Conservation (phyloP, 139 green algal species). For the Picochlorum sp. region DNA sequence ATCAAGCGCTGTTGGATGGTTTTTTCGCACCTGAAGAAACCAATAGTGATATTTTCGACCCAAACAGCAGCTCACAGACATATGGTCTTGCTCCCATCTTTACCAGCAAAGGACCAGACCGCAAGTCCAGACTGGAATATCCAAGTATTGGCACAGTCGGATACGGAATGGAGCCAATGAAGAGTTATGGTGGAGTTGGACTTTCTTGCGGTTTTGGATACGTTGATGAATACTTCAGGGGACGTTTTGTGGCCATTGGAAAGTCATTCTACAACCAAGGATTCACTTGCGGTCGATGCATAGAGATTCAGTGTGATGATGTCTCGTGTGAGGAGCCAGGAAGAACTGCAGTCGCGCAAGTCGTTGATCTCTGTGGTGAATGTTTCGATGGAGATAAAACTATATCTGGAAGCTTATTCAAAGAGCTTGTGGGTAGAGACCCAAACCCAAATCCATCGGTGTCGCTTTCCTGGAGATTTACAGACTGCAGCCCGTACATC, state of each 20-base stretch:
- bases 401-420: conserved; percentile 13
- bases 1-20: conserved; percentile 1
- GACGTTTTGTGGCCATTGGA: conserved; percentile 21
- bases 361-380: conserved; percentile 32
- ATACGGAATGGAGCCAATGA: conserved; percentile 12
- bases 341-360: conserved; percentile 10
- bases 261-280: conserved; percentile 11
- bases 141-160: conserved; percentile 6
- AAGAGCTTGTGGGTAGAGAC: conserved; percentile 13
- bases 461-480: conserved; percentile 14
- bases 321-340: conserved; percentile 3
- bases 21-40: neutral
- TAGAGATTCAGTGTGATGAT: conserved; percentile 28
- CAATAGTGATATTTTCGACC: neutral
- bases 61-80: neutral
- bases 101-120: neutral
- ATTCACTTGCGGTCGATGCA: conserved; percentile 23
- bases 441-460: conserved; percentile 9
- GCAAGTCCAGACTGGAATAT: conserved; percentile 11
- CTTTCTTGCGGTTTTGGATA: conserved; percentile 25
- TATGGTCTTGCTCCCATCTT: conserved; percentile 11
- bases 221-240: conserved; percentile 2
- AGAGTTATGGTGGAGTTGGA: neutral
- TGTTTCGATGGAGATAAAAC: conserved; percentile 16
- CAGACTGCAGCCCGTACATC: conserved; percentile 18